Evolutionary conservation across 2,329 filamentous ascomycete species (phyloP).

Genomic region (Nannizzia gypsea): DNA sequence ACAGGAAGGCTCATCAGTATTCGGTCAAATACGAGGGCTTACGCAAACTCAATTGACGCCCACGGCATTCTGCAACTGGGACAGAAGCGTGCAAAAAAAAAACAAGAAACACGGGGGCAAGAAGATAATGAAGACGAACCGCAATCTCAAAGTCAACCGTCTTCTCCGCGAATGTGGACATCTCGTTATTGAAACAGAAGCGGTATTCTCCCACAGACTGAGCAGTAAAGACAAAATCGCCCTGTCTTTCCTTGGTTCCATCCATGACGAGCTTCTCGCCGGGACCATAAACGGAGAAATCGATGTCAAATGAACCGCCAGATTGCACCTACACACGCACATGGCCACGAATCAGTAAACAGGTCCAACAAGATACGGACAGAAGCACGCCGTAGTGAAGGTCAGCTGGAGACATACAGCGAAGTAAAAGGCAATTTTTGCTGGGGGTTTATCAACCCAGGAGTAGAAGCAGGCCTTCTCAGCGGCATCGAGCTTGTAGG

Average conservation of each 20-base stretch:
- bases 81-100: background rate
- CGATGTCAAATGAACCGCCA: slow-evolving; percentile 92
- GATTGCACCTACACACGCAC: slow-evolving; percentile 66
- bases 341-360: background rate
- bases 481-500: slow-evolving; percentile 79
- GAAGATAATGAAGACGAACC: slow-evolving; percentile 41
- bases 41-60: background rate
- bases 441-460: slow-evolving; percentile 60
- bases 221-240: slow-evolving; percentile 95
- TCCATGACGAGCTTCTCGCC: slow-evolving; percentile 69
- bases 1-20: background rate
- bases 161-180: slow-evolving; percentile 97
- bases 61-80: background rate
- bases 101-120: background rate
- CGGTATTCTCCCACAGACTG: slow-evolving; percentile 78
- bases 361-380: background rate
- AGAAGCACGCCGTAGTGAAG: background rate
- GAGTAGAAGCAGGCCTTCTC: slow-evolving; percentile 96
- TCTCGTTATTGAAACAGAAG: slow-evolving; percentile 98
- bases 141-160: slow-evolving; percentile 96
- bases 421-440: slow-evolving; percentile 97
- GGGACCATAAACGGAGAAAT: slow-evolving; percentile 79
- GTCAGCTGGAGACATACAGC: slow-evolving; percentile 51
- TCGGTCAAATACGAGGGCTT: background rate
- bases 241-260: slow-evolving; percentile 83